Conservation (phyloP, 495 filamentous ascomycete genomes). For the Daldinia vernicosa region DNA sequence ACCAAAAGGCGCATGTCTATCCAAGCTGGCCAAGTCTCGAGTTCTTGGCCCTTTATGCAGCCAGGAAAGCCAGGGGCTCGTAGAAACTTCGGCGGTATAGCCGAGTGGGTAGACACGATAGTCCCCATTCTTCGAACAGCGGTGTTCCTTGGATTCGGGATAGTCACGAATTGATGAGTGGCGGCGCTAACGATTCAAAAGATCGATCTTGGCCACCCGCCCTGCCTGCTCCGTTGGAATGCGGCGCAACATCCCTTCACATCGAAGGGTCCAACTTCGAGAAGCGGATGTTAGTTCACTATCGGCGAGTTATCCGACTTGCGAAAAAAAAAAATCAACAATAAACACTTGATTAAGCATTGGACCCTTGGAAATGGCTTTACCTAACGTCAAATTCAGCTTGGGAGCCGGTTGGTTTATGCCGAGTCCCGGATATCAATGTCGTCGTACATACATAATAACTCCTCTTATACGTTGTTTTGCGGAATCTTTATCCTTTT, state of each 20-base stretch:
- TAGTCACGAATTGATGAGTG: slow-evolving; percentile 40
- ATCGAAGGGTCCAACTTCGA: slow-evolving; percentile 13
- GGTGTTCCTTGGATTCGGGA: slow-evolving; percentile 43
- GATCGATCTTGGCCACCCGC: slow-evolving; percentile 35
- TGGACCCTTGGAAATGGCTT: slow-evolving; percentile 4
- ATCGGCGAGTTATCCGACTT: slow-evolving; percentile 32
- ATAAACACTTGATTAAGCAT: slow-evolving; percentile 12
- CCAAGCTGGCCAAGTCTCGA: not conserved
- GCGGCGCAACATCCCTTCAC: slow-evolving; percentile 30
- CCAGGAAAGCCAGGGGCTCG: slow-evolving; percentile 22
- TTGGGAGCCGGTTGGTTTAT: slow-evolving; percentile 23
- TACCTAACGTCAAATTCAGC: slow-evolving; percentile 12
- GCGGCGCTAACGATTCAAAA: slow-evolving; percentile 34
- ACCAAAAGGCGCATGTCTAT: slow-evolving; percentile 27
- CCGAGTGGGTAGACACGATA: slow-evolving; percentile 35
- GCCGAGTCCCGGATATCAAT: slow-evolving; percentile 29
- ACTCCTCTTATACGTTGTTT: slow-evolving; percentile 22
- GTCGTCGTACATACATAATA: slow-evolving; percentile 25
- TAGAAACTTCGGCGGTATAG: slow-evolving; percentile 40
- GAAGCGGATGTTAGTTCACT: slow-evolving; percentile 13
- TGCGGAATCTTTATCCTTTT: slow-evolving; percentile 24
- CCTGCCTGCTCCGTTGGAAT: slow-evolving; percentile 19
- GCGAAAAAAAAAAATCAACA: slow-evolving; percentile 17
- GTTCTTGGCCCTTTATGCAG: slow-evolving; percentile 8
- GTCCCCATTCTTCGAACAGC: slow-evolving; percentile 33